These are phyloP conservation scores for Trichosporon sp. DNA, from an alignment of 1,284 basidiomycete genomes.

Conservation along the genomic window DNA sequence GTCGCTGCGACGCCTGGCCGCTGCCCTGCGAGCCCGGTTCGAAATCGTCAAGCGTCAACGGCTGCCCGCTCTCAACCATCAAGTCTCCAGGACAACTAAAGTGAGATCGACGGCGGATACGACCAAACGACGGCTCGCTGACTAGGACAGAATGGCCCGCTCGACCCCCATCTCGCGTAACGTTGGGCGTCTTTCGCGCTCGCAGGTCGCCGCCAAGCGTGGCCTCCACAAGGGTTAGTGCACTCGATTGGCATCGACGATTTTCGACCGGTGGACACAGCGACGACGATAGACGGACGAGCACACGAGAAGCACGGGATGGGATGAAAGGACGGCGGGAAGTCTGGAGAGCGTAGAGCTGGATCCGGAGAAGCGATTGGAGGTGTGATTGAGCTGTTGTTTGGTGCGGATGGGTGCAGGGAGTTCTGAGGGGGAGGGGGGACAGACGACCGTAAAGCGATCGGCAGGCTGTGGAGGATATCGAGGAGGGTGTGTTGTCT, in stretches of 20 bases:
- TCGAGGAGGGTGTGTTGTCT: background rate
- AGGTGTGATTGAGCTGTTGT: background rate
- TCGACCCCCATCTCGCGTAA: slow-evolving; percentile 77
- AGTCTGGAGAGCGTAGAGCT: background rate
- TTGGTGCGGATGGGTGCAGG: background rate
- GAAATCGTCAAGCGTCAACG: slow-evolving; percentile 2
- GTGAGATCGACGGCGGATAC: slow-evolving; percentile 12
- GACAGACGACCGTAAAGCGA: background rate
- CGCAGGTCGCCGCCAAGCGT: slow-evolving; percentile 73
- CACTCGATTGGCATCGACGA: slow-evolving; percentile 4
- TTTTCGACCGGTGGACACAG: background rate
- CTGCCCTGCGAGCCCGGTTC: background rate
- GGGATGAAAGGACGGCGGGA: background rate
- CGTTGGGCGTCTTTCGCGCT: slow-evolving; percentile 77
- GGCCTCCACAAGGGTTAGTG: slow-evolving; percentile 55
- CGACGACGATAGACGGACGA: background rate
- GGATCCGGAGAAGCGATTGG: background rate
- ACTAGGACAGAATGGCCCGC: slow-evolving; percentile 71
- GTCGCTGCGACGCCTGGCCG: background rate
- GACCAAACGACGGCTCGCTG: slow-evolving; percentile 7
- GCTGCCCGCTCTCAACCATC: slow-evolving; percentile 14
- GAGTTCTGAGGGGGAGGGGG: background rate
- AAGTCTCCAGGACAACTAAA: slow-evolving; percentile 17
- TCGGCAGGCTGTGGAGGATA: background rate
- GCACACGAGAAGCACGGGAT: background rate